Evolutionary conservation across 2,329 filamentous ascomycete genomes (phyloP).

Genomic region (Fusarium globosum): DNA sequence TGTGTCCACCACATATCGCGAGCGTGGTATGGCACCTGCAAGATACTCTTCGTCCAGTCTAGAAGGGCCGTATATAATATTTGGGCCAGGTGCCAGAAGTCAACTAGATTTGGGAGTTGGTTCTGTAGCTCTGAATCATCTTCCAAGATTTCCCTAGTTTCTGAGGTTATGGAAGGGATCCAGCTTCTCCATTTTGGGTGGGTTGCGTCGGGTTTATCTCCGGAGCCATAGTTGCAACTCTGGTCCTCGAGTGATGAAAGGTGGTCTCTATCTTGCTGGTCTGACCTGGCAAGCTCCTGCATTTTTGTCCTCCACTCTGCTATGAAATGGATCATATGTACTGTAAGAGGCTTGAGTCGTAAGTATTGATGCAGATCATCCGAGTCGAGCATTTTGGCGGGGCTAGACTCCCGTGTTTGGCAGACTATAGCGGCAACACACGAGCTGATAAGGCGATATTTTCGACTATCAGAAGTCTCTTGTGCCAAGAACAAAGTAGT

Average conservation of each 20-base stretch:
- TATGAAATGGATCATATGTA: rapidly evolving
- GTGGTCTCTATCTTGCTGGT: rapidly evolving
- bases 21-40: rapidly evolving
- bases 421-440: background rate
- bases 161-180: rapidly evolving
- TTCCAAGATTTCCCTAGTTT: rapidly evolving
- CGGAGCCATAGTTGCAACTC: rapidly evolving
- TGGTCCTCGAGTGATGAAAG: rapidly evolving
- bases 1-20: rapidly evolving
- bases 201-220: rapidly evolving
- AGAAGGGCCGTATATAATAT: no score
- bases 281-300: no score
- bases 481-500: background rate
- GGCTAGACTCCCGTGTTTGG: rapidly evolving
- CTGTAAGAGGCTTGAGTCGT: background rate
- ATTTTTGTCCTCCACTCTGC: rapidly evolving
- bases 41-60: background rate
- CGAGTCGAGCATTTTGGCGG: rapidly evolving
- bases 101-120: rapidly evolving
- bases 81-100: no score
- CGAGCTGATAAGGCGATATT: rapidly evolving
- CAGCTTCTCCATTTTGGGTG: background rate
- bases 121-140: rapidly evolving
- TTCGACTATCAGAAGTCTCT: rapidly evolving
- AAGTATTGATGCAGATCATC: rapidly evolving